These are phyloP conservation scores for Dictyostelium capitatum DNA, from an alignment of 78 protist genomes.

Conservation along the genomic window DNA sequence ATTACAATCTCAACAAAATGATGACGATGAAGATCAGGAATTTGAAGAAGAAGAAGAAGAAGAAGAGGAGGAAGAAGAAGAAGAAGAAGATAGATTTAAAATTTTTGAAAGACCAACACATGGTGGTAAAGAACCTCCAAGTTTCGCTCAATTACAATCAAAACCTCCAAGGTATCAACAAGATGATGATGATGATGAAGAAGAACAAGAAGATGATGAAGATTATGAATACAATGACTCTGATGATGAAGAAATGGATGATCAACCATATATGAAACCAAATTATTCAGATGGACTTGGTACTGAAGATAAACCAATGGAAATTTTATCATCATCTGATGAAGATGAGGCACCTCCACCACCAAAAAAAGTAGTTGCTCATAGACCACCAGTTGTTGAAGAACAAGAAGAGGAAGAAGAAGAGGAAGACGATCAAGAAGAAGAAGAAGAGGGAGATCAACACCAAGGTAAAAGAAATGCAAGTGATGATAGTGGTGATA, in stretches of 20 bases:
- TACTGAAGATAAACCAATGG: constrained; percentile 44
- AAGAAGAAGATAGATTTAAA: neutral
- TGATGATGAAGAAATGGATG: neutral
- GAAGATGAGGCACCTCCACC: neutral
- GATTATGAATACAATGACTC: neutral
- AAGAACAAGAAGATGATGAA: neutral
- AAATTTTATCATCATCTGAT: constrained; percentile 15
- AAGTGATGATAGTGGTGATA: constrained; percentile 13
- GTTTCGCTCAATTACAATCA: neutral
- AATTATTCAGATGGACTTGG: neutral
- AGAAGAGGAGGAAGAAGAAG: neutral
- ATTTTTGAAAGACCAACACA: neutral
- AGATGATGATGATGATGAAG: neutral
- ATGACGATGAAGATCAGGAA: neutral
- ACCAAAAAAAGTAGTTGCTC: constrained; percentile 3
- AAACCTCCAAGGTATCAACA: neutral
- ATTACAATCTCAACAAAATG: neutral
- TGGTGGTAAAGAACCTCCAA: constrained; percentile 30
- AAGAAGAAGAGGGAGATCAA: neutral
- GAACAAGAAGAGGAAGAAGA: neutral
- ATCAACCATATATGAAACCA: neutral
- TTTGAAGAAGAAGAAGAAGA: neutral
- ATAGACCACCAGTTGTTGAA: neutral
- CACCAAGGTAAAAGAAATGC: neutral
- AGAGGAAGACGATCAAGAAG: neutral